These are phyloP conservation scores for Lathyrus sativus DNA, from an alignment of 306 rosid genomes.

Conservation along the genomic window DNA sequence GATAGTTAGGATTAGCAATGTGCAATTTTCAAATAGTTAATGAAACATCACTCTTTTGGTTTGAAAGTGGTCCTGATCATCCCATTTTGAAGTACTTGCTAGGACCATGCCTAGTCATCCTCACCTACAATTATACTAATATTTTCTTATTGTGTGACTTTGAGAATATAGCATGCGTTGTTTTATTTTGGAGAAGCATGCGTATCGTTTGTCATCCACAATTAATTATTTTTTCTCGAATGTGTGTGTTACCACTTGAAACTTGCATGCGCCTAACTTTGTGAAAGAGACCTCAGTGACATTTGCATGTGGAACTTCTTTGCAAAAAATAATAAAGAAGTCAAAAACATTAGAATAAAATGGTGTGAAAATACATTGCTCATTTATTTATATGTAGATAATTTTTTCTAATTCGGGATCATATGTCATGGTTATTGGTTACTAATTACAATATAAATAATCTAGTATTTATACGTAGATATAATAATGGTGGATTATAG, in stretches of 20 bases:
- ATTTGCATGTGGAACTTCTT: neutral
- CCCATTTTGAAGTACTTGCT: slow-evolving; percentile 3
- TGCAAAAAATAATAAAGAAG: neutral
- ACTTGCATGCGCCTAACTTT: slow-evolving; percentile 1
- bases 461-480: neutral
- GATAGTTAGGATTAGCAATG: too few relatives aligned
- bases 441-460: neutral
- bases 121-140: neutral
- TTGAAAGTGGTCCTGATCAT: too few relatives aligned
- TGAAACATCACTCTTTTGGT: too few relatives aligned
- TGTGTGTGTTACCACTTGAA: neutral
- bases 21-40: too few relatives aligned
- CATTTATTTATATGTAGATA: neutral
- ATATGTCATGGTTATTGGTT: neutral
- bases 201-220: slow-evolving; percentile 2
- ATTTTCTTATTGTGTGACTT: neutral
- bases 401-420: neutral
- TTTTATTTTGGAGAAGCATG: neutral
- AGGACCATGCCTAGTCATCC: slow-evolving; percentile 4
- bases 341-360: neutral
- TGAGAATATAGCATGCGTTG: neutral
- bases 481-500: too few relatives aligned
- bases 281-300: slow-evolving; percentile 13
- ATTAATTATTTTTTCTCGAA: neutral
- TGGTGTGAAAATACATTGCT: neutral